phyloP scores from a whole-genome alignment of 805 yeast genomes.

The Schwanniomyces pseudopolymorphus region DNA sequence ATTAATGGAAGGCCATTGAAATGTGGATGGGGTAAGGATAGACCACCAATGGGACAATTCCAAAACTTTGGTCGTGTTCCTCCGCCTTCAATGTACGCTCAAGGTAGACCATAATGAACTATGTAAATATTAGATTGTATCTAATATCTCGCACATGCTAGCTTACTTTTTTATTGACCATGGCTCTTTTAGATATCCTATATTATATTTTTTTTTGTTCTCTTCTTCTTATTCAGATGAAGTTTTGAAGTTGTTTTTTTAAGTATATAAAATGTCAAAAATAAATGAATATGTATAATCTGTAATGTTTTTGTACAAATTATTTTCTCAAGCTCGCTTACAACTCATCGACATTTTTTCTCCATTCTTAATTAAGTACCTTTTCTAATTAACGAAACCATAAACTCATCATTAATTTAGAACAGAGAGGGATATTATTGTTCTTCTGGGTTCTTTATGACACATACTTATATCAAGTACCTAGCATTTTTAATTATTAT shows the following conservation, averaged over 20 bases:
- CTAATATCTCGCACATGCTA: neutral
- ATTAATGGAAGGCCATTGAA: conserved; percentile 76
- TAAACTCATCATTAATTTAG: neutral
- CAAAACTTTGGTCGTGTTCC: conserved; percentile 23
- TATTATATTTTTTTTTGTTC: neutral
- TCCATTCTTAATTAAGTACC: neutral
- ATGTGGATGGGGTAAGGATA: conserved; percentile 84
- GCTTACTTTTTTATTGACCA: neutral
- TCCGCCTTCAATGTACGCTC: conserved; percentile 29
- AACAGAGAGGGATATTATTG: neutral
- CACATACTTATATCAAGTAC: conserved; percentile 1
- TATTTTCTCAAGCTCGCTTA: neutral
- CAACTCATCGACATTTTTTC: neutral
- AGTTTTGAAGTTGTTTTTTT: conserved; percentile 1
- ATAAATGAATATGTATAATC: neutral
- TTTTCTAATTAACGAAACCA: neutral
- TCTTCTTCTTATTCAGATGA: neutral
- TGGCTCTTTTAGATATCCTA: neutral
- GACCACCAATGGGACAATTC: conserved; percentile 31
- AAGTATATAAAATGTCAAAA: neutral
- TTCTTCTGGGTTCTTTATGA: neutral
- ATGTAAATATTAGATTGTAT: neutral
- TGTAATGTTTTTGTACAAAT: neutral
- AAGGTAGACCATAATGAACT: conserved; percentile 15
- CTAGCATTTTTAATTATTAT: neutral